phyloP scores from a whole-genome alignment of 2,329 filamentous ascomycete species.

The Verticillium klebahnii region DNA sequence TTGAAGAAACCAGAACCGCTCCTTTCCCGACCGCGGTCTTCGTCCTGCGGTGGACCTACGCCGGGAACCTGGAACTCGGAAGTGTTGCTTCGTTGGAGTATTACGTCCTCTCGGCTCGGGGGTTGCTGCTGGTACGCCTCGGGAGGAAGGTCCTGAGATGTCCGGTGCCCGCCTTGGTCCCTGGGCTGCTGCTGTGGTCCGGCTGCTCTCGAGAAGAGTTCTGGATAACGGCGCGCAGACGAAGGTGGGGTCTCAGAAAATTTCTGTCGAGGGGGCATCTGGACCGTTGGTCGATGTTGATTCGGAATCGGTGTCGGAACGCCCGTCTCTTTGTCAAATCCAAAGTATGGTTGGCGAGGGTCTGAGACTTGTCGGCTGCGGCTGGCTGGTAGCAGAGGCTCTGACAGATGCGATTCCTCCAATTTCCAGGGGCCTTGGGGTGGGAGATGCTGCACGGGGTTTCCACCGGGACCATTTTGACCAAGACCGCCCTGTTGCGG shows the following conservation, averaged over 20 bases:
- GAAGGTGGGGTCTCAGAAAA: constrained; percentile 42
- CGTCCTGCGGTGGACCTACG: constrained; percentile 29
- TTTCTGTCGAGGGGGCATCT: constrained; percentile 18
- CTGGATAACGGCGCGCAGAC: constrained; percentile 44
- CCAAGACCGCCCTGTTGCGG: constrained; percentile 6
- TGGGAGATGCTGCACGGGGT: constrained; percentile 35
- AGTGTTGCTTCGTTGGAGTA: constrained; percentile 33
- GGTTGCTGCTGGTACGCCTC: constrained; percentile 16
- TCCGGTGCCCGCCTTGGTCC: constrained; percentile 14
- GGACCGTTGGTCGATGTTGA: constrained; percentile 9
- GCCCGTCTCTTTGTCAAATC: constrained; percentile 50
- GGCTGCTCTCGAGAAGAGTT: constrained; percentile 31
- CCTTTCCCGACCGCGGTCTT: constrained; percentile 28
- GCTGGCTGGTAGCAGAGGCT: constrained; percentile 36
- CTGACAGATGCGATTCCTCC: constrained; percentile 48
- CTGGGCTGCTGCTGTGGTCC: constrained; percentile 10
- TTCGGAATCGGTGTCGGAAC: constrained; percentile 12
- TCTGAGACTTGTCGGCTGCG: constrained; percentile 16
- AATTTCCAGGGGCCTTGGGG: constrained; percentile 46
- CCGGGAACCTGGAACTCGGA: constrained; percentile 32
- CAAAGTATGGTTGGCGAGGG: constrained; percentile 31
- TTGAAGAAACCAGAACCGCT: constrained; percentile 45
- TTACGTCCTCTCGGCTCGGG: constrained; percentile 21
- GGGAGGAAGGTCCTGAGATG: constrained; percentile 9
- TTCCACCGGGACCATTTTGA: constrained; percentile 13